Evolutionary conservation across 352 stramenopile genomes (phyloP).

Genomic region (Pythium aphanidermatum): DNA sequence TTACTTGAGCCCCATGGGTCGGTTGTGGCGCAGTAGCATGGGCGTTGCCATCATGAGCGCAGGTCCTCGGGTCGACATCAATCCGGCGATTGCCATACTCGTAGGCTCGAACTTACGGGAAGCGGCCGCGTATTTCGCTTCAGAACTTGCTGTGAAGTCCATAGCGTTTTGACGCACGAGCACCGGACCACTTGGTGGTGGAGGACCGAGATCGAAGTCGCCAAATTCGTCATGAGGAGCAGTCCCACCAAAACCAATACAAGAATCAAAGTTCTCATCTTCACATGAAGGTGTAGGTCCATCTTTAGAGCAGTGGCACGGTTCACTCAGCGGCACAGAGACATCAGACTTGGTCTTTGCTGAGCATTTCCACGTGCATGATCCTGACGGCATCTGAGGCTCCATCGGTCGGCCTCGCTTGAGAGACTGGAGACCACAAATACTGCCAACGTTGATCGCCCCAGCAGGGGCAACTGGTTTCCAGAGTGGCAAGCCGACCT

Average conservation of each 20-base stretch:
- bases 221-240: constrained; percentile 8
- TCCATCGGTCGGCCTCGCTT: constrained; percentile 10
- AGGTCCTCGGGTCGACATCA: too few relatives aligned
- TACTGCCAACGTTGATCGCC: background rate
- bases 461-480: background rate
- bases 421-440: background rate
- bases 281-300: too few relatives aligned
- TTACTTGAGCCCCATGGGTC: too few relatives aligned
- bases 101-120: too few relatives aligned
- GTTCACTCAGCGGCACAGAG: background rate
- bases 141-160: background rate
- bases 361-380: constrained; percentile 5
- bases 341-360: background rate
- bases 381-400: background rate
- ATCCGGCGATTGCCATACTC: too few relatives aligned
- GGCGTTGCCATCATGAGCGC: too few relatives aligned
- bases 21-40: too few relatives aligned
- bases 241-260: background rate
- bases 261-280: too few relatives aligned
- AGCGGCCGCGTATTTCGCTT: constrained; percentile 10
- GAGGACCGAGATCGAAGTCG: constrained; percentile 11
- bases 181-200: constrained; percentile 3
- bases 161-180: constrained; percentile 10
- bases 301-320: background rate
- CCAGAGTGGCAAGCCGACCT: background rate